Base-by-base conservation (phyloP, 345 rosid genomes). In the Populus pruinosa region DNA sequence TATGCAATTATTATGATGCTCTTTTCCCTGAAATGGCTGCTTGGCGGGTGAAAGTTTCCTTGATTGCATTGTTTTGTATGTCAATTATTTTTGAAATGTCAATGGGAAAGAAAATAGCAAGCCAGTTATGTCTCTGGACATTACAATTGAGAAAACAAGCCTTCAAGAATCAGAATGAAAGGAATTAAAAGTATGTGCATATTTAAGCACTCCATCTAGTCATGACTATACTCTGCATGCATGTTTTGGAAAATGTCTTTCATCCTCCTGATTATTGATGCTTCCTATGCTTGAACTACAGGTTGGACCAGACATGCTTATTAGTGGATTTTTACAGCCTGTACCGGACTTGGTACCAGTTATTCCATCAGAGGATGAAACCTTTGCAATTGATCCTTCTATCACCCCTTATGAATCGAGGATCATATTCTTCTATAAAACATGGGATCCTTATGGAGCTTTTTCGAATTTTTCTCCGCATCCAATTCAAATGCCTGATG, bases 381-480 rank as follows among this genome's bases (percentile, higher is more conserved):
- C 98, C 77, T 87, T 89, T 13, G 93, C 92, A 59, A 91, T 95
- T 82, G 97, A 91, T 77, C 99, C 97, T 27, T 85, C 91, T 23
- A 86, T 95, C 62, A 78, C 86, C 72, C 98, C 90, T 64, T 90
- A 84, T 73, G 99, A 93, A 29, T 78, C 93, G 23, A 87, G 84
- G 81, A 86, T 93, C 86, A 90, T 93, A 82, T 95, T 89, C 85
- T 95, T 93, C 87, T 93, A 92, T 72, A 93, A 95, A 78, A 84
- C 98, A 56, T 95, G 98, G 99, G 99, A 95, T 86, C 97, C 88
- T 68, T 95, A 87, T 82, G 98, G 99, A 71, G 91, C 94, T 74
- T 92, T 95, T 83, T 93, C 98, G 6, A 95, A 92, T 78, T 95
- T 91, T 84, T 95, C 97, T 74, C 94, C 93, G 23, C 99, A 93